Evolutionary conservation across 208 protist species (phyloP), one percentile per base, ranked within the genome.

Genomic region (Trypanosoma conorhini): DNA sequence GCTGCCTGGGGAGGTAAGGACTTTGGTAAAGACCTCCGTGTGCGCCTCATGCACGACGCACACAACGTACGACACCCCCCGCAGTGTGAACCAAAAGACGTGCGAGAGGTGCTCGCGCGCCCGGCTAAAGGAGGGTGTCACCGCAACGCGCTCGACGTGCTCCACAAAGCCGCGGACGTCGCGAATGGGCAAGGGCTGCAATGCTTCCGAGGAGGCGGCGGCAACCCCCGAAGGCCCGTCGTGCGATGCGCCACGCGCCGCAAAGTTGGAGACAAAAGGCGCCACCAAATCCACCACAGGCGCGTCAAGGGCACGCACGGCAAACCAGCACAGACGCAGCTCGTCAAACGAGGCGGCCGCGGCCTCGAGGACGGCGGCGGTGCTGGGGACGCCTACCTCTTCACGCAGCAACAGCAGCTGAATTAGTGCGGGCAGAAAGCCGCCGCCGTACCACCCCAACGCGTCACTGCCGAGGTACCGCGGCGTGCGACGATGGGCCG

Each of bases 391-490:
- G 13, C n/a, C 3, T 22, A 19, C 59, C 21, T 35, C 28, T 26
- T 70, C 65, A 7, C 38, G 38, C 21, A 60, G 33, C 19, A 70
- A 33, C 1, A 70, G 19, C 22, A 35, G 24, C 9, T 70, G 65
- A 17, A 70, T 19, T 19, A 70, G 26, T 17, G 65, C 65, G 1
- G 65, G 65, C n/a, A 70, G 46, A 33, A 62, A 60, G 26, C 65
- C 65, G 31, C 56, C 21, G 31, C 65, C 57, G 19, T 70, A 70
- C 65, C 65, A 60, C 10, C 65, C 65, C 12, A 70, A 54, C 10
- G 56, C 56, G 50, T 70, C 65, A 35, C 35, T 40, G 8, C 65
- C 65, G 59, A 60, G 26, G 17, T 70, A 62, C 15, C 13, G 4
- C n/a, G 31, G 28, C 33, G 21, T 40, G 31, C 24, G 26, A 22